These are phyloP conservation scores for Colletotrichum orbiculare DNA, from an alignment of 2,329 filamentous ascomycete genomes.

Conservation along the genomic window DNA sequence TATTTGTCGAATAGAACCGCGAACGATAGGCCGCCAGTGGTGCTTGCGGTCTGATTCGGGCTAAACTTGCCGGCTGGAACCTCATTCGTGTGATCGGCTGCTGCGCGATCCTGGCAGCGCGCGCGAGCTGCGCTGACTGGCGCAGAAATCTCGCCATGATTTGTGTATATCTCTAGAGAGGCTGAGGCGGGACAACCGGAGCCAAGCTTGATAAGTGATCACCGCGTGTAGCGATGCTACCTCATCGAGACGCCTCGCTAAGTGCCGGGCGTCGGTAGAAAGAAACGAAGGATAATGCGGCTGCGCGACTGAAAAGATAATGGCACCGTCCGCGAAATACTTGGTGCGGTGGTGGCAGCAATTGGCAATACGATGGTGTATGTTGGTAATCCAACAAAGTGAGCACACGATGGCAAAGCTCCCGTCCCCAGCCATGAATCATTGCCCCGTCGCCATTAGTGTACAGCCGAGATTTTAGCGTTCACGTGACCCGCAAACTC, in stretches of 20 bases:
- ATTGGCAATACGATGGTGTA: slow-evolving; percentile 20
- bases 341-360: slow-evolving; percentile 8
- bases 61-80: slow-evolving; percentile 47
- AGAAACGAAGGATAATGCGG: neutral
- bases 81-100: slow-evolving; percentile 62
- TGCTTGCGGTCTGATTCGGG: slow-evolving; percentile 49
- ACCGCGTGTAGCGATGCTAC: slow-evolving; percentile 31
- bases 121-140: slow-evolving; percentile 73
- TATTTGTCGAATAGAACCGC: slow-evolving; percentile 52
- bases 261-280: neutral
- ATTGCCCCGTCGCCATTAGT: slow-evolving; percentile 19
- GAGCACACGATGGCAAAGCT: slow-evolving; percentile 34
- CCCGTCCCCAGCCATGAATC: too few relatives aligned
- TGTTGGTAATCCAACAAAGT: slow-evolving; percentile 26
- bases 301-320: neutral
- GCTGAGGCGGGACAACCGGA: slow-evolving; percentile 36
- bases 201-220: slow-evolving; percentile 28
- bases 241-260: slow-evolving; percentile 29
- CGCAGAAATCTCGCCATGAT: slow-evolving; percentile 75
- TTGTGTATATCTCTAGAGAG: slow-evolving; percentile 16
- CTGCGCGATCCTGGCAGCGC: slow-evolving; percentile 67
- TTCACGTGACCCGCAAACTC: slow-evolving; percentile 31
- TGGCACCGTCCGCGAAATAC: slow-evolving; percentile 10
- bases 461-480: slow-evolving; percentile 33
- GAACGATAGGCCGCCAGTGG: slow-evolving; percentile 40